Evolutionary conservation across 1,284 basidiomycete species (phyloP), one percentile per base, ranked within the genome.

Genomic region (Marasmius fiardii): DNA sequence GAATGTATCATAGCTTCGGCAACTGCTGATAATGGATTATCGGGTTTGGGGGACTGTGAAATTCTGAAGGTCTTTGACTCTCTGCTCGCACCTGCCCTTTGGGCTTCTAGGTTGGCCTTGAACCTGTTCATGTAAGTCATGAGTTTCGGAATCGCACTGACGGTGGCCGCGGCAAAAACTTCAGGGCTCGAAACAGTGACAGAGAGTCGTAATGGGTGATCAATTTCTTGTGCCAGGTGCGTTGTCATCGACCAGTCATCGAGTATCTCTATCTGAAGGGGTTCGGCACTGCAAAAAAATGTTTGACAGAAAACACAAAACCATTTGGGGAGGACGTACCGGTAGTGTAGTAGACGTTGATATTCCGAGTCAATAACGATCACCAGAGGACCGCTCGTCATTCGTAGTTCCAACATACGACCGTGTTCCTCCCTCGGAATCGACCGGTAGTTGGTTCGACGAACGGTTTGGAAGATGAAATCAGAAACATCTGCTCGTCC

Each of bases 1-100:
- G 89, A 88, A 53, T 84, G 78, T 34, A 94, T 71, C 80, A 94
- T 90, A 14, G 90, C 90, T 54, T 90, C 85, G 0, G 92, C 90
- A 34, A 94, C 88, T 8, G 89, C 84, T 1, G 91, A 91, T 3
- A 93, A 76, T 4, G 90, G 81, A 65, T 90, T 89, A 60, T 86
- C 85, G 4, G 88, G 87, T 63, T 82, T 85, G 4, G 88, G 83
- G 6, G 78, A 73, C 34, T 80, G 80, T 20, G 83, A 81, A 14
- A 81, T 75, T 20, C 88, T 77, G 75, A 90, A 92, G 1, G 86
- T 82, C 56, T 81, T 77, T 1, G 90, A 87, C 71, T 87, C 87
- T 57, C 85, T 79, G 66, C 85, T 82, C 28, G 89, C 86, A 33
- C 88, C 85, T 66, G 88, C 79, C 59, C 82, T 77, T 65, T 95